phyloP scores from a whole-genome alignment of 2,329 filamentous ascomycete genomes.

The Arthroderma uncinatum region DNA sequence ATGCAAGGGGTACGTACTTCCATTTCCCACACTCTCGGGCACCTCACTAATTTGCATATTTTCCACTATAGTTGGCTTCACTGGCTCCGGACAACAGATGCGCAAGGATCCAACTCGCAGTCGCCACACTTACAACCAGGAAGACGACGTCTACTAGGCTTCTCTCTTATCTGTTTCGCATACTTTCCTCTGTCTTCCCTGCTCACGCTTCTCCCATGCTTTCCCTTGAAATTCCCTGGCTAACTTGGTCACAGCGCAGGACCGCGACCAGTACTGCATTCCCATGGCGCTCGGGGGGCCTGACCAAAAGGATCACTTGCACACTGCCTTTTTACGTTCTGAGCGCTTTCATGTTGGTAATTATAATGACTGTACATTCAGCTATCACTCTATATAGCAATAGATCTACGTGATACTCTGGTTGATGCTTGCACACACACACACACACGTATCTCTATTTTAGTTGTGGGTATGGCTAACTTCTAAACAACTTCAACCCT shows the following conservation, averaged over 20 bases:
- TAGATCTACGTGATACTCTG: background rate
- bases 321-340: conserved; percentile 8
- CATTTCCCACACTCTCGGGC: conserved; percentile 4
- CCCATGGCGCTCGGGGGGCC: background rate
- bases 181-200: background rate
- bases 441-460: background rate
- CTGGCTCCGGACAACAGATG: conserved; percentile 90
- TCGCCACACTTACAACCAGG: conserved; percentile 73
- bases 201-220: background rate
- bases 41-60: conserved; percentile 13
- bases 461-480: conserved; percentile 2
- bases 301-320: background rate
- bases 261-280: conserved; percentile 2
- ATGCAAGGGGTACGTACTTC: conserved; percentile 60
- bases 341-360: background rate
- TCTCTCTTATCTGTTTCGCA: background rate
- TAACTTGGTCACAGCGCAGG: conserved; percentile 5
- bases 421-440: background rate
- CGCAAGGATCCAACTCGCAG: conserved; percentile 75
- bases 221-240: background rate
- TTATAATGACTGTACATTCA: conserved; percentile 1
- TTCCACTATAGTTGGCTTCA: conserved; percentile 67
- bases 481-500: conserved; percentile 27
- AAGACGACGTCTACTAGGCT: conserved; percentile 49
- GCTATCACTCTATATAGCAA: conserved; percentile 1